These are phyloP conservation scores for Candida tetrigidarum DNA, from an alignment of 1,139 yeast species.

Conservation along the genomic window DNA sequence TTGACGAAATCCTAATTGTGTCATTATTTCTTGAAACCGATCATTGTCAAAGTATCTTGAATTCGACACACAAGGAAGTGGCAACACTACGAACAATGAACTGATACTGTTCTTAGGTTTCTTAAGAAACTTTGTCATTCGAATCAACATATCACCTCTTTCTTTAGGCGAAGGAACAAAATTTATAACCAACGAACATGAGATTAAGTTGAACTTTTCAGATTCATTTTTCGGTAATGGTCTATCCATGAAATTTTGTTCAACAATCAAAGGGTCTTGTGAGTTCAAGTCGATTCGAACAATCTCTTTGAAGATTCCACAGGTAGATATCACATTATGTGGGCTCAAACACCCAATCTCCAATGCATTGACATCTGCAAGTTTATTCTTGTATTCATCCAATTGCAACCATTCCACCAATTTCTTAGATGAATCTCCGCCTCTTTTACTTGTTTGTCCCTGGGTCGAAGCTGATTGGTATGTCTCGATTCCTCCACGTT, in stretches of 20 bases:
- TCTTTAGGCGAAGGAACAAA: slow-evolving; percentile 76
- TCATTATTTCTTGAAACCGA: slow-evolving; percentile 51
- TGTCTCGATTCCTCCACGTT: slow-evolving; percentile 68
- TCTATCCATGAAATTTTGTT: slow-evolving; percentile 86
- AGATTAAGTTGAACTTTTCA: slow-evolving; percentile 65
- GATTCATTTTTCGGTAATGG: slow-evolving; percentile 53
- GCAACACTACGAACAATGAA: slow-evolving; percentile 76
- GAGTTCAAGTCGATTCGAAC: slow-evolving; percentile 80
- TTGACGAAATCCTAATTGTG: slow-evolving; percentile 58
- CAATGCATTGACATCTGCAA: slow-evolving; percentile 46
- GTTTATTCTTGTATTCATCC: slow-evolving; percentile 16
- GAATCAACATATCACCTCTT: slow-evolving; percentile 76
- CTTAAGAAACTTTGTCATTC: slow-evolving; percentile 62
- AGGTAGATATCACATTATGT: slow-evolving; percentile 66
- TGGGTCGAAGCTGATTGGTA: slow-evolving; percentile 89
- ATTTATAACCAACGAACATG: slow-evolving; percentile 86
- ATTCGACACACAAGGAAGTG: slow-evolving; percentile 82
- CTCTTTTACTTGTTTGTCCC: slow-evolving; percentile 78
- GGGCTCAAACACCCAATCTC: slow-evolving; percentile 86
- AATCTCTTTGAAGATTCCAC: slow-evolving; percentile 51
- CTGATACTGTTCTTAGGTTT: slow-evolving; percentile 28
- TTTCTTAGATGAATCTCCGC: slow-evolving; percentile 88
- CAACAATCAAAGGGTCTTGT: slow-evolving; percentile 68
- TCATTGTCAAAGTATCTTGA: slow-evolving; percentile 73
- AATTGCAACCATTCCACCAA: slow-evolving; percentile 67